Evolutionary conservation across 1,139 yeast species (phyloP).

Genomic region (Geotrichum bryndzae): DNA sequence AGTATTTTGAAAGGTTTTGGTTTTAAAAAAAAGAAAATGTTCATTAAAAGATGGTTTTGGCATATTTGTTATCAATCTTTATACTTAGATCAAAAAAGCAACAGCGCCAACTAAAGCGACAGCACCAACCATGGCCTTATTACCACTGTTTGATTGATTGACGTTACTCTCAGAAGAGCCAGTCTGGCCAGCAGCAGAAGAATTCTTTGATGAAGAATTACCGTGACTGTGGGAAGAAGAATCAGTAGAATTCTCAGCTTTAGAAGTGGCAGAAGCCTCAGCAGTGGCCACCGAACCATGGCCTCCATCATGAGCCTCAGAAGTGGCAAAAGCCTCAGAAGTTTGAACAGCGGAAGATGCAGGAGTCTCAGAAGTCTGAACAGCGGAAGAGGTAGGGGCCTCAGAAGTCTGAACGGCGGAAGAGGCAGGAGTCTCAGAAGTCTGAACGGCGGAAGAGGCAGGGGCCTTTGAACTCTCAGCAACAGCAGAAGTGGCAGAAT

Average conservation of each 20-base stretch:
- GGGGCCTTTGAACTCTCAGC: neutral
- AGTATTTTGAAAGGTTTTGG: neutral
- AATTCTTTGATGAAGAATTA: neutral
- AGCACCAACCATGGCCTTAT: neutral
- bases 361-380: too few relatives aligned
- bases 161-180: neutral
- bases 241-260: neutral
- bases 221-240: neutral
- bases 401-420: neutral
- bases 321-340: neutral
- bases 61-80: neutral
- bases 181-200: neutral
- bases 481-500: constrained; percentile 1
- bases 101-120: neutral
- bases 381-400: neutral
- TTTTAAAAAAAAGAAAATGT: neutral
- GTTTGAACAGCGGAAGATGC: too few relatives aligned
- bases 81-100: constrained; percentile 1
- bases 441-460: neutral
- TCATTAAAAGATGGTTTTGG: neutral
- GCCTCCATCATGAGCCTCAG: neutral
- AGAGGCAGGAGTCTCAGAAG: neutral
- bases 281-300: neutral
- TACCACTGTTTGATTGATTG: neutral
- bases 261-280: neutral